Conservation (phyloP, 1,284 basidiomycete species). For the Xerocomus minutiporus region DNA sequence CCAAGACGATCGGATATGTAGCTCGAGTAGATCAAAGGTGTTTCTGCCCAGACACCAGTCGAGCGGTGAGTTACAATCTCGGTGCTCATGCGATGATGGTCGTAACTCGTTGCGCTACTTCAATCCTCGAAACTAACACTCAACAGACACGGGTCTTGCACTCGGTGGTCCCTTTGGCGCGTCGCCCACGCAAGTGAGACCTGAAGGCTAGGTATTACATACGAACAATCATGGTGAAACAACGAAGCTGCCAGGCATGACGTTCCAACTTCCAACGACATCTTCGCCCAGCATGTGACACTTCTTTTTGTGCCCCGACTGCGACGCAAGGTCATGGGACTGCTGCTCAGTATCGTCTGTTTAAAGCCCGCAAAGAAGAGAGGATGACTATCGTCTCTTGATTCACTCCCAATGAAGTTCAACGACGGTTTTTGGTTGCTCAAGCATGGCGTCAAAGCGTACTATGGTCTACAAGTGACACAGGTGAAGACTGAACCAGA, state of each 20-base stretch:
- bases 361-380: neutral
- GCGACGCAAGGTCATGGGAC: neutral
- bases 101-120: no score
- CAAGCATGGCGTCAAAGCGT: slow-evolving; percentile 60
- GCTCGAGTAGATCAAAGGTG: no score
- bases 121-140: no score
- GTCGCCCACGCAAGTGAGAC: no score
- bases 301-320: neutral
- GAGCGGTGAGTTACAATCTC: no score
- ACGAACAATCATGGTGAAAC: no score
- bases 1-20: no score
- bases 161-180: no score
- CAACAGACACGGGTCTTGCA: no score
- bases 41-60: no score
- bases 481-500: slow-evolving; percentile 41
- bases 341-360: neutral
- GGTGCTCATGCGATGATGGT: no score
- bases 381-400: neutral
- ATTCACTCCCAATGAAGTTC: slow-evolving; percentile 38
- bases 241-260: neutral
- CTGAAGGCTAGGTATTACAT: no score
- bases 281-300: neutral
- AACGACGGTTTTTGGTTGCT: slow-evolving; percentile 69
- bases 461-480: slow-evolving; percentile 53
- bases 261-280: neutral